These are phyloP conservation scores for Aspergillus mulundensis DNA, from an alignment of 495 filamentous ascomycete species.

Conservation along the genomic window DNA sequence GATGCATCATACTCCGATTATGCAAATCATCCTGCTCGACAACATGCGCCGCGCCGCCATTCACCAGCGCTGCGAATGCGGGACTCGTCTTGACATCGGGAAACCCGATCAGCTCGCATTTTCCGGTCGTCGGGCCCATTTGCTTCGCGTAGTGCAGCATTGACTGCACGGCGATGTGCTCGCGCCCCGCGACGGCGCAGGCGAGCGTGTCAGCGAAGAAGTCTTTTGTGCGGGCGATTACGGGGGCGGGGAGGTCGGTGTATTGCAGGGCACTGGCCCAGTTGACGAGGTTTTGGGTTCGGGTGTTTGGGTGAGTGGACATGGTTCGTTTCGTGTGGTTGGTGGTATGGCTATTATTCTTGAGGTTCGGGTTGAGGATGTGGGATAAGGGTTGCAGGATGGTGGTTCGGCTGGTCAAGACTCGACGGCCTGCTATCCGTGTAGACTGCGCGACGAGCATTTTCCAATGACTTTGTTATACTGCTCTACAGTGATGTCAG, in stretches of 20 bases:
- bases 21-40: slow-evolving; percentile 40
- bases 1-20: slow-evolving; percentile 37
- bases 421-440: neutral
- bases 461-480: too few species aligned
- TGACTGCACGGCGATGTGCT: slow-evolving; percentile 29
- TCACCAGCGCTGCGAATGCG: slow-evolving; percentile 33
- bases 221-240: slow-evolving; percentile 33
- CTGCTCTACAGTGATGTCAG: too few species aligned
- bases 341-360: too few species aligned
- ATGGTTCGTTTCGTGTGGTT: neutral
- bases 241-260: neutral
- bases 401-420: neutral
- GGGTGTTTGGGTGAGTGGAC: neutral
- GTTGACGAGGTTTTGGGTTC: neutral
- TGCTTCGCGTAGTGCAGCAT: slow-evolving; percentile 24
- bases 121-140: slow-evolving; percentile 32
- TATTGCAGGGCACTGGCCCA: neutral
- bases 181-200: slow-evolving; percentile 33
- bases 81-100: slow-evolving; percentile 21
- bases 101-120: slow-evolving; percentile 27
- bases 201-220: slow-evolving; percentile 33
- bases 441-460: neutral
- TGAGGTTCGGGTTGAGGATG: too few species aligned
- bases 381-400: neutral
- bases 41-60: slow-evolving; percentile 34